These are phyloP conservation scores for Gamarada debralockiae DNA, from an alignment of 495 filamentous ascomycete species.

Conservation along the genomic window DNA sequence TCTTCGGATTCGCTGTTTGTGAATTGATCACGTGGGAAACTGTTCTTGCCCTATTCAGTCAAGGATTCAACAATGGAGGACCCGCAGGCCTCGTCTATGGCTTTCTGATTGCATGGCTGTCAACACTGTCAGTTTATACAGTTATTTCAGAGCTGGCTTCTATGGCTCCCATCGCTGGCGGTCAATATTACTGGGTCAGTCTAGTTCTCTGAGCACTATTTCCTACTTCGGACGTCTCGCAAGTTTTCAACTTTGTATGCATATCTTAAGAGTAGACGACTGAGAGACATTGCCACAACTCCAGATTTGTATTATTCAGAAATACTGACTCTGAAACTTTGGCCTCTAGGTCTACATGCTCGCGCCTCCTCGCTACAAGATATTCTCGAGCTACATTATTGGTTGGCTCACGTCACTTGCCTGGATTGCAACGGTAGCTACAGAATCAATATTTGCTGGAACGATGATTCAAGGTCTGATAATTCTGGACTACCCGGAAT, in stretches of 20 bases:
- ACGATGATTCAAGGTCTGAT: conserved; percentile 45
- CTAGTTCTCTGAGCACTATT: no score
- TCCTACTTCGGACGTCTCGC: no score
- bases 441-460: conserved; percentile 35
- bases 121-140: conserved; percentile 40
- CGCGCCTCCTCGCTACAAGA: conserved; percentile 33
- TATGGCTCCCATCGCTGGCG: conserved; percentile 29
- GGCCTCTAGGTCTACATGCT: conserved; percentile 33
- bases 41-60: conserved; percentile 13
- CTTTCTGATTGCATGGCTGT: conserved; percentile 47
- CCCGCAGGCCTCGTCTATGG: conserved; percentile 49
- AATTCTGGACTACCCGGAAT: conserved; percentile 36
- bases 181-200: conserved; percentile 43
- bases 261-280: no score
- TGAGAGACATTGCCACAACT: no score
- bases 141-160: conserved; percentile 46
- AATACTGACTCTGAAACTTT: no score
- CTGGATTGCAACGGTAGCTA: conserved; percentile 29
- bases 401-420: conserved; percentile 32
- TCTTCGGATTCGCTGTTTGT: conserved; percentile 40
- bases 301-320: no score
- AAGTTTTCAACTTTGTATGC: no score
- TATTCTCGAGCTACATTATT: conserved; percentile 42
- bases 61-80: conserved; percentile 37
- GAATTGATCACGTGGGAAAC: conserved; percentile 43